These are phyloP conservation scores for Drosera capensis DNA, from an alignment of 148 eudicot genomes.

Conservation along the genomic window DNA sequence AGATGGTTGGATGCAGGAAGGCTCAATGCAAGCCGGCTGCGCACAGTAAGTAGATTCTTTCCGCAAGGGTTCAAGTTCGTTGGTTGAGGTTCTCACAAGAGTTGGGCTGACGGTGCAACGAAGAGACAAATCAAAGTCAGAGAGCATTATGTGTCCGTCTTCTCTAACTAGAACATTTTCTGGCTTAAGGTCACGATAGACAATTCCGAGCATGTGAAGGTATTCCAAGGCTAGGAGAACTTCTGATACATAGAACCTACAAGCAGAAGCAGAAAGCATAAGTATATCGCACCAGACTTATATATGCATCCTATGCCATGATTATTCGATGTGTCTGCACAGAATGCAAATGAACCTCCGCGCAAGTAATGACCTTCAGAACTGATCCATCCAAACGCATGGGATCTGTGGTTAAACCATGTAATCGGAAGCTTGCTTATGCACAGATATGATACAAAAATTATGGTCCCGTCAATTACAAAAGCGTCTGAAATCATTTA, in stretches of 20 bases:
- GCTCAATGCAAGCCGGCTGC: slow-evolving; percentile 53
- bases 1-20: slow-evolving; percentile 59
- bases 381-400: too few relatives aligned
- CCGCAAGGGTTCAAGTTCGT: slow-evolving; percentile 20
- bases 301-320: too few relatives aligned
- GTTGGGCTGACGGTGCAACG: slow-evolving; percentile 60
- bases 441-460: too few relatives aligned
- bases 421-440: too few relatives aligned
- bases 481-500: too few relatives aligned
- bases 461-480: too few relatives aligned
- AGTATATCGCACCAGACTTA: too few relatives aligned
- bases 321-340: too few relatives aligned
- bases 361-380: too few relatives aligned
- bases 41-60: slow-evolving; percentile 39
- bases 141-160: slow-evolving; percentile 71
- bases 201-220: slow-evolving; percentile 73
- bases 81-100: slow-evolving; percentile 30
- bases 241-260: slow-evolving; percentile 71
- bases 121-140: slow-evolving; percentile 63
- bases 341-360: too few relatives aligned
- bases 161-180: slow-evolving; percentile 67
- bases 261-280: slow-evolving; percentile 9
- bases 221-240: slow-evolving; percentile 58
- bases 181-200: slow-evolving; percentile 59
- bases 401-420: too few relatives aligned